Conservation (phyloP, 2,329 filamentous ascomycete genomes). For the Alternaria sp. region DNA sequence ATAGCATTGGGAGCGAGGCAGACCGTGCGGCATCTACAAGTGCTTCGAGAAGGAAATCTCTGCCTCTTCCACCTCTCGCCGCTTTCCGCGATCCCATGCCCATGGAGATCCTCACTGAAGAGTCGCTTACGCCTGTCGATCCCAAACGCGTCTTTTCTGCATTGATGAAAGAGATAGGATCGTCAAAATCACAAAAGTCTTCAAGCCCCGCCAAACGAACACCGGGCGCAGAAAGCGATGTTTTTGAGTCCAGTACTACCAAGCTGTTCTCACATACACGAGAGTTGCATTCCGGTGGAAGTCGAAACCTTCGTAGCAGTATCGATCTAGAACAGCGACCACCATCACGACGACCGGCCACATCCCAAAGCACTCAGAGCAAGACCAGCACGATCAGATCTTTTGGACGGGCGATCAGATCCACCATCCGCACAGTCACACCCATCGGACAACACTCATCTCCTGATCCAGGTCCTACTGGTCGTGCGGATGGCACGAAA, state of each 20-base stretch:
- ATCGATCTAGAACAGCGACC: conserved; percentile 17
- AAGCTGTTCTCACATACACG: conserved; percentile 16
- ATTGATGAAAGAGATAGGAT: conserved; percentile 43
- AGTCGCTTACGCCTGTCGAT: conserved; percentile 33
- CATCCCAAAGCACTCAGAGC: conserved; percentile 22
- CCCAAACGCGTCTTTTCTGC: conserved; percentile 46
- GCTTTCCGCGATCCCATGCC: conserved; percentile 43
- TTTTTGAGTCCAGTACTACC: conserved; percentile 32
- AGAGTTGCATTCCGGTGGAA: conserved; percentile 21
- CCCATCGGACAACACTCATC: conserved; percentile 27
- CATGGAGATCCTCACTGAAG: conserved; percentile 36
- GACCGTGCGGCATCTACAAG: conserved; percentile 15
- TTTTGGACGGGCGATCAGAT: conserved; percentile 35
- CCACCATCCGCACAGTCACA: conserved; percentile 48
- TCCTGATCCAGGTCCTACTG: conserved; percentile 7
- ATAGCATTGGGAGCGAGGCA: conserved; percentile 40
- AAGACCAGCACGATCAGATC: conserved; percentile 37
- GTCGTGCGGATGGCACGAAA: conserved; percentile 7
- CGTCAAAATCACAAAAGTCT: conserved; percentile 15
- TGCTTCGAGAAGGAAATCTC: conserved; percentile 22
- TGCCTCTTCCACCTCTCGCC: conserved; percentile 26
- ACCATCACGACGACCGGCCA: conserved; percentile 14
- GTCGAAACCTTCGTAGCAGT: conserved; percentile 9
- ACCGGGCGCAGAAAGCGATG: conserved; percentile 31
- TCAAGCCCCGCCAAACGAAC: conserved; percentile 6